phyloP scores from a whole-genome alignment of 2,329 filamentous ascomycete species.

The Ophiosphaerella narmari region DNA sequence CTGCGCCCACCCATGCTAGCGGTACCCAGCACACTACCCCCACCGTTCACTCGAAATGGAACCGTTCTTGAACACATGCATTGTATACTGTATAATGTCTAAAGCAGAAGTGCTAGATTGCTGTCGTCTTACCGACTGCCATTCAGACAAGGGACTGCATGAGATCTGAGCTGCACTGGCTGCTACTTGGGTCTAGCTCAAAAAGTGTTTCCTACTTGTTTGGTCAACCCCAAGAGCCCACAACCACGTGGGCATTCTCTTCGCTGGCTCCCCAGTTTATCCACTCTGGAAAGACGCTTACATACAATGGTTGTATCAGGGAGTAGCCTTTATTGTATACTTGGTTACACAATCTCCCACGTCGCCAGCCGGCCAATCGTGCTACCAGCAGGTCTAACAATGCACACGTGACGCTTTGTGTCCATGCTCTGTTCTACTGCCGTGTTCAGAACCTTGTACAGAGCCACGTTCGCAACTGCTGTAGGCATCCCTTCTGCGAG shows the following conservation, averaged over 20 bases:
- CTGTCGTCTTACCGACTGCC: too few species aligned
- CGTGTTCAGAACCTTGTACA: constrained; percentile 61
- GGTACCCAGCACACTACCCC: constrained; percentile 6
- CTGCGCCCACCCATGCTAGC: constrained; percentile 14
- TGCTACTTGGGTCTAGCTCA: neutral
- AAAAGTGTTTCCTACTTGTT: neutral
- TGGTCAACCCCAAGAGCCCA: too few species aligned
- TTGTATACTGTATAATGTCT: too few species aligned
- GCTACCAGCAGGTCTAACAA: constrained; percentile 82
- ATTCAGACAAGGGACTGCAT: too few species aligned
- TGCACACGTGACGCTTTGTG: constrained; percentile 62
- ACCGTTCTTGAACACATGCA: too few species aligned
- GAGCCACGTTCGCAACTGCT: constrained; percentile 73
- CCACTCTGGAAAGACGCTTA: too few species aligned
- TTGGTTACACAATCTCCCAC: constrained; percentile 69
- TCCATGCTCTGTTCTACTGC: constrained; percentile 23
- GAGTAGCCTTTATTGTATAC: neutral
- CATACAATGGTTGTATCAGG: neutral
- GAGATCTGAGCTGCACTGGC: too few species aligned
- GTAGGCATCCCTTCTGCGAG: constrained; percentile 75
- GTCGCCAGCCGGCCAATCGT: constrained; percentile 75
- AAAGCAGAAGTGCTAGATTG: too few species aligned
- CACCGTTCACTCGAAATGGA: neutral
- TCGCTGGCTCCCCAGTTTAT: too few species aligned
- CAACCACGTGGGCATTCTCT: too few species aligned